phyloP scores from a whole-genome alignment of 805 yeast species.

The Starmerella sirachaensis region DNA sequence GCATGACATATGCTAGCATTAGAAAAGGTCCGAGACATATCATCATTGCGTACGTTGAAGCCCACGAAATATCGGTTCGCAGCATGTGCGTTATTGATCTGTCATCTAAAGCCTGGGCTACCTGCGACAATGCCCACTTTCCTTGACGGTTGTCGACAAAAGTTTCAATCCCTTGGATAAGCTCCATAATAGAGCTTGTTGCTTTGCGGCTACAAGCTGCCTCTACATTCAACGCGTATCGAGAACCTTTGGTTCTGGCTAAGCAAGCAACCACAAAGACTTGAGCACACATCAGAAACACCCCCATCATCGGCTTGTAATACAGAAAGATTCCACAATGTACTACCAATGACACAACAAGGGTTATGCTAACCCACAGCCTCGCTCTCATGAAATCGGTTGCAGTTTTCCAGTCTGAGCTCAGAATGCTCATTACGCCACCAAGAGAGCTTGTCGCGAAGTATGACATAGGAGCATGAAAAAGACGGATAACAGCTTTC shows the following conservation, averaged over 20 bases:
- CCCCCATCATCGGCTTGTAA: too few species aligned
- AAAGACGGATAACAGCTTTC: conserved; percentile 54
- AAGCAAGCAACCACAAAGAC: too few species aligned
- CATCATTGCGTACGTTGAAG: too few species aligned
- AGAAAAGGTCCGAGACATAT: too few species aligned
- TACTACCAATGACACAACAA: conserved; percentile 35
- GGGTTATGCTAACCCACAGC: conserved; percentile 27
- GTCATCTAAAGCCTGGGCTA: conserved; percentile 2
- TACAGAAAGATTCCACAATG: too few species aligned
- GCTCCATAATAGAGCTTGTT: conserved; percentile 7
- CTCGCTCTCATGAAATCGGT: conserved; percentile 47
- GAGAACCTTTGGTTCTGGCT: too few species aligned
- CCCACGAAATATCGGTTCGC: too few species aligned
- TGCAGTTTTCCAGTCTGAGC: conserved; percentile 72
- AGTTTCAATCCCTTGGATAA: conserved; percentile 3
- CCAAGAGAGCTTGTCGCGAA: conserved; percentile 93
- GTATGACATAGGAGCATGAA: conserved; percentile 83
- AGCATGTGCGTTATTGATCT: not conserved
- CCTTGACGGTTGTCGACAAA: conserved; percentile 3
- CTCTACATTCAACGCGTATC: too few species aligned
- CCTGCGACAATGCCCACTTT: not conserved
- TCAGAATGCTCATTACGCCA: conserved; percentile 73
- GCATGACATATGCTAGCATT: too few species aligned
- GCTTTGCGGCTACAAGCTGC: too few species aligned
- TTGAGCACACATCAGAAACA: too few species aligned